A percentile compares a stretch with the other conserved stretches of the same genome.
Evolutionary conservation across 2,329 filamentous ascomycete species (phyloP).

Genomic region (Alternaria panax): DNA sequence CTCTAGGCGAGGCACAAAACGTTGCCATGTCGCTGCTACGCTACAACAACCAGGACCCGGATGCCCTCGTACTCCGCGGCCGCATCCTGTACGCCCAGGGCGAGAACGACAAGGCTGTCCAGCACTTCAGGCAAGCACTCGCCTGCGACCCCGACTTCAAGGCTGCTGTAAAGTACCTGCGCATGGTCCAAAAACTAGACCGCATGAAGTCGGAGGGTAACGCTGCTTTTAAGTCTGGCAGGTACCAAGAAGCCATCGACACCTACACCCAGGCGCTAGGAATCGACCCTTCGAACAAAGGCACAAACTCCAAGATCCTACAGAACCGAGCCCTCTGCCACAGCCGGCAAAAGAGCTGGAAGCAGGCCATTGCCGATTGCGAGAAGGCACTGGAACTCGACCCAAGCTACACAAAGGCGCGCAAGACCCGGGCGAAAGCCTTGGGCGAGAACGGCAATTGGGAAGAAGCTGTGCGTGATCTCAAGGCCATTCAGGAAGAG

Average conservation of each 20-base stretch:
- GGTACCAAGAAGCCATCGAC: slow-evolving; percentile 80
- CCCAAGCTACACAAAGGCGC: slow-evolving; percentile 84
- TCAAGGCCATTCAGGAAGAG: slow-evolving; percentile 83
- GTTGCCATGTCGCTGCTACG: slow-evolving; percentile 88
- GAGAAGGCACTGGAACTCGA: slow-evolving; percentile 84
- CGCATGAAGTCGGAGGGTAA: slow-evolving; percentile 96
- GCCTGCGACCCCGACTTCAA: slow-evolving; percentile 91
- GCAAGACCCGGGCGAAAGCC: slow-evolving; percentile 92
- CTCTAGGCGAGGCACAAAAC: slow-evolving; percentile 89
- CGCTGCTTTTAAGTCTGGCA: slow-evolving; percentile 82
- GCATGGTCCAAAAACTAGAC: slow-evolving; percentile 89
- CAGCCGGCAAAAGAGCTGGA: slow-evolving; percentile 83
- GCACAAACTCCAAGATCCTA: slow-evolving; percentile 91
- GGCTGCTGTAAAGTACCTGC: slow-evolving; percentile 85
- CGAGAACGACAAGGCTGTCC: slow-evolving; percentile 92
- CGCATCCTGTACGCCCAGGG: slow-evolving; percentile 88
- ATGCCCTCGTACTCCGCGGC: slow-evolving; percentile 88
- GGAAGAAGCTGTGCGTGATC: slow-evolving; percentile 89
- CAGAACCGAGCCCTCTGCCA: slow-evolving; percentile 91
- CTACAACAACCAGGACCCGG: slow-evolving; percentile 87
- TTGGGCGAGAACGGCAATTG: slow-evolving; percentile 84
- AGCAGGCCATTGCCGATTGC: slow-evolving; percentile 83
- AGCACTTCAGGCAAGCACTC: slow-evolving; percentile 89
- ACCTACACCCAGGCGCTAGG: slow-evolving; percentile 84
- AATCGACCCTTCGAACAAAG: slow-evolving; percentile 86